These are phyloP conservation scores for Suillus lakei DNA, from an alignment of 768 basidiomycete species.

Conservation along the genomic window DNA sequence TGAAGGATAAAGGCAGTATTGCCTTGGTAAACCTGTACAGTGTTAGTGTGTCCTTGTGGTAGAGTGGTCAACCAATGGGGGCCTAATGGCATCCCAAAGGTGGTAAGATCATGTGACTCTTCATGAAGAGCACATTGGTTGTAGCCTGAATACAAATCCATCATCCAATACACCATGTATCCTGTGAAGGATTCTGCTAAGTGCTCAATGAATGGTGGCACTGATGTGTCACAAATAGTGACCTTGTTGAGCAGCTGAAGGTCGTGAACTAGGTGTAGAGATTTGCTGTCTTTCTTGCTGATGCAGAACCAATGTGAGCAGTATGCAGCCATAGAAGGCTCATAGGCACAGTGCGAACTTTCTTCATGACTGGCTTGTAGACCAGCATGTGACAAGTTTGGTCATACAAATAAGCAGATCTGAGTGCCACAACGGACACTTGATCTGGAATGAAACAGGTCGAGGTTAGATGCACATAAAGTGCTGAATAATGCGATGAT, in stretches of 20 bases:
- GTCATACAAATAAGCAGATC: too few relatives aligned
- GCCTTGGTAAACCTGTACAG: conserved; percentile 44
- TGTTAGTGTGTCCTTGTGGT: conserved; percentile 49
- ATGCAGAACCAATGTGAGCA: background rate
- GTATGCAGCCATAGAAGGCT: conserved; percentile 33
- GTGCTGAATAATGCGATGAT: too few relatives aligned
- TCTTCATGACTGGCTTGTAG: too few relatives aligned
- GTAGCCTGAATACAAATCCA: conserved; percentile 43
- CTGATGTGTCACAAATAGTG: conserved; percentile 37
- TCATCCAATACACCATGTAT: conserved; percentile 30
- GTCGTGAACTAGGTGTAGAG: conserved; percentile 40
- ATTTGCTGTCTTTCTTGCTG: conserved; percentile 42
- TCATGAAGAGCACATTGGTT: conserved; percentile 36
- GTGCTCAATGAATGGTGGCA: conserved; percentile 12
- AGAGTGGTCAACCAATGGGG: conserved; percentile 34
- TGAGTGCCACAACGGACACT: too few relatives aligned
- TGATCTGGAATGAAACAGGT: too few relatives aligned
- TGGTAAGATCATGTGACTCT: conserved; percentile 43
- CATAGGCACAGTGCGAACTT: too few relatives aligned
- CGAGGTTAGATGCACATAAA: too few relatives aligned
- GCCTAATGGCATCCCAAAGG: conserved; percentile 45
- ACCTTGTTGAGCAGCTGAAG: conserved; percentile 44
- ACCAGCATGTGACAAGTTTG: too few relatives aligned
- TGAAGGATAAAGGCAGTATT: conserved; percentile 43
- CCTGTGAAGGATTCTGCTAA: conserved; percentile 41